phyloP scores from a whole-genome alignment of 2,329 filamentous ascomycete species.

The Xylaria sp. region DNA sequence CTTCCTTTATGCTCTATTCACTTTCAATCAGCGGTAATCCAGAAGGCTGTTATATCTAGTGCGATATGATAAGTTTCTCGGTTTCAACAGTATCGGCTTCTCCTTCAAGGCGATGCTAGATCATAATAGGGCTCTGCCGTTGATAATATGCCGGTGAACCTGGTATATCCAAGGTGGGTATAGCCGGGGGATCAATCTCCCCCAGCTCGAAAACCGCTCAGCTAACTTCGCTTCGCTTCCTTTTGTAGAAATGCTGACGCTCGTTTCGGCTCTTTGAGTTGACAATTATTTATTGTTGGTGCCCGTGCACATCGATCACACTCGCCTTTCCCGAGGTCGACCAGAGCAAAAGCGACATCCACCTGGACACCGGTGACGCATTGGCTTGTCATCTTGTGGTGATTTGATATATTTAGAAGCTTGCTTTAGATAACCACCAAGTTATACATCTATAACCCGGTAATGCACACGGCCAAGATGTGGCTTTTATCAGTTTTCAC shows the following conservation, averaged over 20 bases:
- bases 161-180: not conserved
- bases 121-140: slow-evolving; percentile 4
- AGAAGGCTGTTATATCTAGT: not conserved
- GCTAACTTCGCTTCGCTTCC: slow-evolving; percentile 26
- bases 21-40: not conserved
- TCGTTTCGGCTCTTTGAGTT: not conserved
- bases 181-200: slow-evolving; percentile 1
- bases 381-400: slow-evolving; percentile 13
- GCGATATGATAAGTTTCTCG: not conserved
- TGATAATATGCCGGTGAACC: slow-evolving; percentile 20
- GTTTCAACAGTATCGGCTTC: slow-evolving; percentile 14
- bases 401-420: slow-evolving; percentile 1
- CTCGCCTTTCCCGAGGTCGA: not conserved
- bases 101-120: not conserved
- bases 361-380: not conserved
- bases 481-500: not conserved
- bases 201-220: slow-evolving; percentile 6
- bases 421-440: slow-evolving; percentile 10
- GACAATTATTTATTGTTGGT: slow-evolving; percentile 5
- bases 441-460: not conserved
- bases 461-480: not conserved
- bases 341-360: not conserved
- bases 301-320: slow-evolving; percentile 8
- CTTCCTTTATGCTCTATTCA: not conserved
- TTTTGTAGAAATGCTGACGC: slow-evolving; percentile 23